Base-by-base conservation (phyloP, 176 grass and related monocot genomes). In the Carex littledalei region DNA sequence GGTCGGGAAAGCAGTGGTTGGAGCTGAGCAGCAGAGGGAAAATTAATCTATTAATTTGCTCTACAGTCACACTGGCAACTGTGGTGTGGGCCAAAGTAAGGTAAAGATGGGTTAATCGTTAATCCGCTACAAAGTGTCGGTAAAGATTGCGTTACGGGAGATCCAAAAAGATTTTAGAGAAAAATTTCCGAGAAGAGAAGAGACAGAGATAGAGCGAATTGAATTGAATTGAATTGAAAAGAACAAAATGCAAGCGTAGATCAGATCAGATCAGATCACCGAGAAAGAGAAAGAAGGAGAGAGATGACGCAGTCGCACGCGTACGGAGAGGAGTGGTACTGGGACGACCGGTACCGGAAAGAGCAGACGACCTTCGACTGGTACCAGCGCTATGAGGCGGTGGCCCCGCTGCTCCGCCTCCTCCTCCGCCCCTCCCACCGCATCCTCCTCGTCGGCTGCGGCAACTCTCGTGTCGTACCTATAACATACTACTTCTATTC, bases 381-480 rank as follows among this genome's bases (percentile, higher is more conserved):
- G 95, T 98, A 98, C 91, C 95, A 95, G 93, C 94, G 94, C 82
- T 93, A 98, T 83, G 50, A 86, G 26, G 87, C 93, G n/a, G 87
- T 98, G 55, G 75, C 91, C 56, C 93, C 95, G 16, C 88, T 98
- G 81, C 89, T 98, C 64, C 68, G 88, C 35, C 83, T 91, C 88
- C 90, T 94, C 84, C 55, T 90, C 73, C 70, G 67, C 39, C 85
- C 78, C 56, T 81, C 86, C 57, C 91, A 94, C 34, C 89, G 91
- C 26, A 59, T 95, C 58, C 91, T 98, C 83, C 88, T 98, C 84
- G 95, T 86, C 64, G 95, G 95, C 10, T 98, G 95, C 76, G 95
- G 95, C 43, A 98, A 98, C 83, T 98, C 95, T 72, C 90, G 95
- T 97, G 41, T 50, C 9, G 47, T 50, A 50, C 47, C 10, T 50